Evolutionary conservation across 345 rosid genomes (phyloP).

Genomic region (Camelina sativa): DNA sequence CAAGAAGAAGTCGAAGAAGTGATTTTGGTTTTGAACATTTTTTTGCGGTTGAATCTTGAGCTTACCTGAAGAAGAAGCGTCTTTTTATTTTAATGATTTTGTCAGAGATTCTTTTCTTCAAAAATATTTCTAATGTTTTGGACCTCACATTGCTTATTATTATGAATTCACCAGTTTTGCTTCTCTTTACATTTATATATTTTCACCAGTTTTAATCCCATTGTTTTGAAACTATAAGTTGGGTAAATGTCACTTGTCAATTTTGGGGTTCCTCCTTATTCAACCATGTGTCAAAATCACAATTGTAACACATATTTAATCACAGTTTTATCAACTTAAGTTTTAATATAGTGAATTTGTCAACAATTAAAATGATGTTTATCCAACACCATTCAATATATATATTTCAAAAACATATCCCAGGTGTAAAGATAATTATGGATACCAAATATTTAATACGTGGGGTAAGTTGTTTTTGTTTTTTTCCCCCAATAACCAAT

Average conservation of each 20-base stretch:
- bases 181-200: neutral
- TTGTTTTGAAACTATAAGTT: neutral
- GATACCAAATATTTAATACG: too few relatives aligned
- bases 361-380: too few relatives aligned
- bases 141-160: constrained; percentile 18
- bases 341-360: neutral
- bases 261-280: neutral
- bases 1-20: constrained; percentile 53
- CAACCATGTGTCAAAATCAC: neutral
- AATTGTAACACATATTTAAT: neutral
- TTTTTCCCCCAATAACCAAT: too few relatives aligned
- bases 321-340: too few relatives aligned
- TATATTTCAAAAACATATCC: too few relatives aligned
- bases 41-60: constrained; percentile 19
- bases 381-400: too few relatives aligned
- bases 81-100: constrained; percentile 19
- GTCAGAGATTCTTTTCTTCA: constrained; percentile 8
- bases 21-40: constrained; percentile 5
- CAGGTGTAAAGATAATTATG: too few relatives aligned
- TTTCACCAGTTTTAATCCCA: neutral
- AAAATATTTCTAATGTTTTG: neutral
- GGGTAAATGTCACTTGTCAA: neutral
- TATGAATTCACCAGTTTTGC: constrained; percentile 22
- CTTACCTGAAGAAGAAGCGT: constrained; percentile 25
- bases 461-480: too few relatives aligned